These are phyloP conservation scores for Suillus tomentosus DNA, from an alignment of 768 basidiomycete species.

Conservation along the genomic window DNA sequence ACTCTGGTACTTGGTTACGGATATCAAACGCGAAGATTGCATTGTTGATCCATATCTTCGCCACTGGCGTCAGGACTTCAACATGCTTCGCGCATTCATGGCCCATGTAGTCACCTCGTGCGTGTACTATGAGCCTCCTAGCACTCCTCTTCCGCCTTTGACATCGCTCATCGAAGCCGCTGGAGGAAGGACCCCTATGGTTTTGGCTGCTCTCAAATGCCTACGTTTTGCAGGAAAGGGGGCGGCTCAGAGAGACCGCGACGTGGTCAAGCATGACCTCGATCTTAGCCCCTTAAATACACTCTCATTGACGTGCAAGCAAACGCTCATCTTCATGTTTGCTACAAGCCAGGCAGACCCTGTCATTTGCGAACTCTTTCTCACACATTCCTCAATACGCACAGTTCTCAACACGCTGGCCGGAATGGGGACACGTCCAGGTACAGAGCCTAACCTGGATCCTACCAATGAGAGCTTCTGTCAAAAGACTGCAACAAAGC, in stretches of 20 bases:
- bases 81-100: conserved; percentile 6
- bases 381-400: background rate
- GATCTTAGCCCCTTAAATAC: conserved; percentile 1
- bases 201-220: conserved; percentile 2
- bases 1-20: conserved; percentile 3
- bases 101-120: conserved; percentile 3
- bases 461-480: background rate
- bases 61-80: conserved; percentile 4
- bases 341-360: conserved; percentile 1
- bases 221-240: conserved; percentile 5
- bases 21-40: background rate
- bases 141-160: conserved; percentile 3
- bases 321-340: conserved; percentile 4
- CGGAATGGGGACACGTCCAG: conserved; percentile 2
- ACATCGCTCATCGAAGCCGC: conserved; percentile 3
- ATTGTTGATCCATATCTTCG: conserved; percentile 5
- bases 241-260: background rate
- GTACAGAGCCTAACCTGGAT: background rate
- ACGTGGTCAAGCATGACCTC: background rate
- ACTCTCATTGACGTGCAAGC: conserved; percentile 4
- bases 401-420: background rate
- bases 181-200: conserved; percentile 6
- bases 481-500: conserved; percentile 1
- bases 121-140: conserved; percentile 5
- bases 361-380: conserved; percentile 3